Evolutionary conservation across 202 grass and related monocot species (phyloP), one percentile per base, ranked within the genome.

Genomic region (Tripidium arundinaceum): DNA sequence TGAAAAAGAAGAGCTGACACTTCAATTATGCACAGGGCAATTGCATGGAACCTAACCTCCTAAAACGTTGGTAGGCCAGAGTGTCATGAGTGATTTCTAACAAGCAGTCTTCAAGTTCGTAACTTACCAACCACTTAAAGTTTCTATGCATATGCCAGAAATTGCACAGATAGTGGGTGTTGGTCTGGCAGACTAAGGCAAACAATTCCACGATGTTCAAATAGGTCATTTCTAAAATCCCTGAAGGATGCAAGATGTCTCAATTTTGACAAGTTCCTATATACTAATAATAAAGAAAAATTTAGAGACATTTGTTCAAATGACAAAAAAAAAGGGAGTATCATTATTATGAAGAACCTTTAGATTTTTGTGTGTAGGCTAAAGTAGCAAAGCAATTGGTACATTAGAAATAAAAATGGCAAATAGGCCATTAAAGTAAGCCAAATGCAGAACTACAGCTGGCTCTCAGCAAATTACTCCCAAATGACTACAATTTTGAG

Each of bases 281-380:
- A 24, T 22, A 55, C 19, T 10, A 10, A 22, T 24, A 28, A n/a
- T 12, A 86, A 43, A 68, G 61, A 55, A 43, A 76, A 87, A 63
- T 55, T 80, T 80, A 68, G 69, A 65, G 18, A 36, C 25, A 70
- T 43, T 69, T 88, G 61, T 45, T 7, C 11, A 45, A 81, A 70
- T 70, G 3, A 62, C 2, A 57, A 29, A 38, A 72, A 28, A 49
- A 65, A 41, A 46, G 67, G 3, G 3, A 74, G 11, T 47, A 65
- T 39, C 0, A 58, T 38, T 68, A 63, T 41, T 58, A 58, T 58
- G 19, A 42, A 70, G 60, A 65, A 47, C 34, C 15, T 76, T 70
- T 27, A 33, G n/a, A 57, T 4, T 24, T n/a, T 22, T 74, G 68
- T 69, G 8, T 39, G 40, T 68, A 75, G 70, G 33, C 27, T 71